Evolutionary conservation across 495 filamentous ascomycete species (phyloP).

Genomic region (Lasiosphaeris hirsuta): DNA sequence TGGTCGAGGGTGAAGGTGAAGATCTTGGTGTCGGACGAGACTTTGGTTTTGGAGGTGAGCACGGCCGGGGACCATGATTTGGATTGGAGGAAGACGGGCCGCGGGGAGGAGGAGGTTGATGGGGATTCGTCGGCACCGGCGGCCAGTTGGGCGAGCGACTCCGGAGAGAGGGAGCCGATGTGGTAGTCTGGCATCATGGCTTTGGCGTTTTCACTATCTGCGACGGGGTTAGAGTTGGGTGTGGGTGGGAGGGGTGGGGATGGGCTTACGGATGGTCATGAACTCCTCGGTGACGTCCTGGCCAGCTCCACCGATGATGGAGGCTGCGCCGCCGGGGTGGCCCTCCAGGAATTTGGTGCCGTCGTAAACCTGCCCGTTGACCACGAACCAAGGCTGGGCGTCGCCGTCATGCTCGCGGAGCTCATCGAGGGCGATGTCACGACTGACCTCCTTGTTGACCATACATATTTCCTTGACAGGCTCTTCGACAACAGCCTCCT

Average conservation of each 20-base stretch:
- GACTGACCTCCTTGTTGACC: conserved; percentile 65
- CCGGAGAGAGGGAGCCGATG: conserved; percentile 70
- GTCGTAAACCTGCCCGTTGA: conserved; percentile 91
- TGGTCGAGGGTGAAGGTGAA: conserved; percentile 81
- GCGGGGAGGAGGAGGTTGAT: conserved; percentile 25
- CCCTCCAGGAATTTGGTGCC: conserved; percentile 78
- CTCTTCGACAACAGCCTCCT: conserved; percentile 39
- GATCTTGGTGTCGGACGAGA: conserved; percentile 80
- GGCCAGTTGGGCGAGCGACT: conserved; percentile 50
- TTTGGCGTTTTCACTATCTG: conserved; percentile 91
- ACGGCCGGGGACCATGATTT: conserved; percentile 67
- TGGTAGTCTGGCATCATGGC: conserved; percentile 88
- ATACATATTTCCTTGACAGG: conserved; percentile 68
- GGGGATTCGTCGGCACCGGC: conserved; percentile 14
- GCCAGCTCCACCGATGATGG: conserved; percentile 80
- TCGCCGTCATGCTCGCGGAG: conserved; percentile 65
- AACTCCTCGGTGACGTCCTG: conserved; percentile 91
- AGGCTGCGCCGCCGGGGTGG: conserved; percentile 87
- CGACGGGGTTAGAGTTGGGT: conserved; percentile 9
- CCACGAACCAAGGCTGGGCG: conserved; percentile 81
- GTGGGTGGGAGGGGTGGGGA: not conserved
- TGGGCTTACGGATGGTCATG: conserved; percentile 82
- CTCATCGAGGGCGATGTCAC: conserved; percentile 67
- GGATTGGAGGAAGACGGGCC: conserved; percentile 66
- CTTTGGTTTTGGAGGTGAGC: conserved; percentile 58